Percentiles rank a stretch among this genome's conserved stretches.
These are phyloP conservation scores for Thalassia testudinum DNA, from an alignment of 116 monocot species.

Conservation along the genomic window DNA sequence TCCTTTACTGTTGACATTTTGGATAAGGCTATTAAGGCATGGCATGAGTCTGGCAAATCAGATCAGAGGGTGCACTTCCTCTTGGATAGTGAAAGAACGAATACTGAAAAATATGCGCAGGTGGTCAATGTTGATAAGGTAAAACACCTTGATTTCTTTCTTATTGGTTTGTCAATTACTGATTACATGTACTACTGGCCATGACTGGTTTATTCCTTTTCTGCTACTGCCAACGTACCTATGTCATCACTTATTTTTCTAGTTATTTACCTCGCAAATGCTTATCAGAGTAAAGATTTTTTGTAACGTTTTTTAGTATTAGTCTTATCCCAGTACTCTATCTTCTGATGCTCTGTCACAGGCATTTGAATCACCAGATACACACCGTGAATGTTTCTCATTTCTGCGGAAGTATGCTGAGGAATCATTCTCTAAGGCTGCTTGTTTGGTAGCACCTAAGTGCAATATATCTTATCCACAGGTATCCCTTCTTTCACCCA, in stretches of 20 bases:
- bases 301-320: too few species aligned
- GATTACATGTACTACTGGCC: too few species aligned
- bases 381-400: conserved; percentile 69
- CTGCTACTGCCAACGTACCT: too few species aligned
- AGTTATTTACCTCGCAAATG: too few species aligned
- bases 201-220: too few species aligned
- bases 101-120: conserved; percentile 64
- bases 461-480: conserved; percentile 80
- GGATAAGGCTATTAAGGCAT: conserved; percentile 67
- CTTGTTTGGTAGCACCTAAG: conserved; percentile 75
- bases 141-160: background rate
- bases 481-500: conserved; percentile 17
- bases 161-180: too few species aligned
- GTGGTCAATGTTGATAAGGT: conserved; percentile 94
- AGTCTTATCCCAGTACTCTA: background rate
- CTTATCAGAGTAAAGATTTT: too few species aligned
- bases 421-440: conserved; percentile 75
- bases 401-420: conserved; percentile 87
- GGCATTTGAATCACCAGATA: conserved; percentile 93
- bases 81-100: conserved; percentile 51
- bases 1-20: conserved; percentile 51
- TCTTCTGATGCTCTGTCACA: conserved; percentile 5
- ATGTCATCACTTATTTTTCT: too few species aligned
- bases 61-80: conserved; percentile 75
- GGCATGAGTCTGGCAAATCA: conserved; percentile 64